Base-by-base conservation (phyloP, 1,139 yeast species). In the Casaregolazyma suthepensis region DNA sequence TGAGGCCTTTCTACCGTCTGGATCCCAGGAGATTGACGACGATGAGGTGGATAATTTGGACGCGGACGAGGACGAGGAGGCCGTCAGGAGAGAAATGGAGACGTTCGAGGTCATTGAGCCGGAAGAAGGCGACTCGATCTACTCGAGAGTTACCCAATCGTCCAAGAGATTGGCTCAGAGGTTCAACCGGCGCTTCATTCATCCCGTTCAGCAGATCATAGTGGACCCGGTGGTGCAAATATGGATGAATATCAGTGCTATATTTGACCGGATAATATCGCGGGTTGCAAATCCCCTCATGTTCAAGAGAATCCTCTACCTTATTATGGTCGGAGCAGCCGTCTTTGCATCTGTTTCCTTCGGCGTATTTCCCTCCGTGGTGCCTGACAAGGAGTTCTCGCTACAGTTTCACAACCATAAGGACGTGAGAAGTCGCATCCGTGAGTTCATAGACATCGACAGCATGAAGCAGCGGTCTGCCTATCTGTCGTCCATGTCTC, bases 211-310 rank as follows among this genome's bases (percentile, higher is more conserved):
- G 40, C 70, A 78, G 31, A 75, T 72, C 51, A 75, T 83, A 19
- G 70, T 85, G 44, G 93, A 85, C 62, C 94, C 95, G 0, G 77
- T 87, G 10, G 83, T 81, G 46, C 85, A 81, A 61, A 75, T 81
- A 0, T 81, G 82, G 66, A 70, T 71, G 50, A 75, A 68, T 52
- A 56, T 78, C 40, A 72, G 71, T 54, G 62, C 71, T 46, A 75
- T 75, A 47, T 73, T 82, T 54, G 96, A 90, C 61, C 70, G 72
- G 44, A 69, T 76, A 43, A 71, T 91, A 23, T 75, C 83, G 43
- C 79, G 80, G 59, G 61, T 87, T 31, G 96, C 97, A 9, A 90
- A 91, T 66, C 97, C 97, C 1, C 71, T 91, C 54, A 87, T 93
- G 52, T 82, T 90, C 42, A 86, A 86, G 61, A 75, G 98, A 46